Percentiles rank a stretch among this genome's conserved stretches.
These are phyloP conservation scores for Gleditsia sinensis DNA, from an alignment of 306 rosid species.

Conservation along the genomic window DNA sequence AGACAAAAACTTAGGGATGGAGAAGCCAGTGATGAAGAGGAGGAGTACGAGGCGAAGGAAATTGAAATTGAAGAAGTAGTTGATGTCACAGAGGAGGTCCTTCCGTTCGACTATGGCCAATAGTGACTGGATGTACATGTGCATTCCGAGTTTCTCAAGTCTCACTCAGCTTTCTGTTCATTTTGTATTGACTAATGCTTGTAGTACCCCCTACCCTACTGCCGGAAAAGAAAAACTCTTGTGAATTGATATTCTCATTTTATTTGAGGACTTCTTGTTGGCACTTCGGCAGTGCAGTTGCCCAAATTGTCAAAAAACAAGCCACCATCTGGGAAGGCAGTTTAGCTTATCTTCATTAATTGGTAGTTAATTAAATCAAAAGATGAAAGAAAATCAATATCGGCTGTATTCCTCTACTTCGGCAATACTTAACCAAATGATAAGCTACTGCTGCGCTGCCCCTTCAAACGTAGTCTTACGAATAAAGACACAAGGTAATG, in stretches of 20 bases:
- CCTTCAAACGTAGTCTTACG: too few relatives aligned
- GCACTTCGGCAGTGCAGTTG: not conserved
- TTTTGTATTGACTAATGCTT: not conserved
- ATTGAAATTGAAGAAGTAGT: conserved; percentile 68
- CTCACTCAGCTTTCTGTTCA: not conserved
- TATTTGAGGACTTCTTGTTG: not conserved
- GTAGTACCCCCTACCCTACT: not conserved
- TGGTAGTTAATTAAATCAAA: too few relatives aligned
- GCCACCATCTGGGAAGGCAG: too few relatives aligned
- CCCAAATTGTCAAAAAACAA: too few relatives aligned
- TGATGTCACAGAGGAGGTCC: conserved; percentile 49
- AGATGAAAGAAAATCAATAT: too few relatives aligned
- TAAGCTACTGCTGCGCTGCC: too few relatives aligned
- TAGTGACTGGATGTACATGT: not conserved
- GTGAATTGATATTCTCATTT: not conserved
- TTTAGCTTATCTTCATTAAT: too few relatives aligned
- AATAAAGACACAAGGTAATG: too few relatives aligned
- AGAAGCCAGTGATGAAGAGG: conserved; percentile 76
- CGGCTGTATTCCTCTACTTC: not conserved
- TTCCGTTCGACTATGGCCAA: conserved; percentile 40
- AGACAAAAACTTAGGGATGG: conserved; percentile 66
- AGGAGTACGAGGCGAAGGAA: conserved; percentile 77
- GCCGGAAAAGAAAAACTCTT: not conserved
- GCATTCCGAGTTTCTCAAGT: not conserved
- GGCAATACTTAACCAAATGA: too few relatives aligned